Evolutionary conservation across 306 rosid genomes (phyloP).

Genomic region (Carpinus fangiana): DNA sequence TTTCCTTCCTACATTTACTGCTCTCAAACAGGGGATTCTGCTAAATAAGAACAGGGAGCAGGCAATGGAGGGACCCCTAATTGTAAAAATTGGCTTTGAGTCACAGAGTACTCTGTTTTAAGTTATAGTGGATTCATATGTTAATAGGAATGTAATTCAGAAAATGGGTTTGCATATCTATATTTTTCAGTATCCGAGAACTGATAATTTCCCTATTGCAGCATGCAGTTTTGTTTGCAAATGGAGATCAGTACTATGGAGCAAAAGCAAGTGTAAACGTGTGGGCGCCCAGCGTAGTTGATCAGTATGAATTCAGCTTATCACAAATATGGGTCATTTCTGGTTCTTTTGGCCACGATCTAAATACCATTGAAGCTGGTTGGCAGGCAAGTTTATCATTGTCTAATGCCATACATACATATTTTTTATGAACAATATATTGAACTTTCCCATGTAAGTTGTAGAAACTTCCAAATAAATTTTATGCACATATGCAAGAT

Average conservation of each 20-base stretch:
- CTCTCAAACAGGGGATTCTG: constrained; percentile 5
- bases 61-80: constrained; percentile 34
- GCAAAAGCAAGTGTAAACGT: constrained; percentile 94
- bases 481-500: neutral
- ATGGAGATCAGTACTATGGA: constrained; percentile 96
- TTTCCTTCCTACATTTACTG: constrained; percentile 18
- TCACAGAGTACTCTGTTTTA: constrained; percentile 18
- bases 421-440: neutral
- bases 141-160: neutral
- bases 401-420: neutral
- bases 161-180: neutral
- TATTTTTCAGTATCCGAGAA: neutral
- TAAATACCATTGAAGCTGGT: constrained; percentile 98
- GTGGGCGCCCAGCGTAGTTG: constrained; percentile 78
- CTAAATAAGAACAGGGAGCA: constrained; percentile 1
- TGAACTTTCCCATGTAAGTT: neutral
- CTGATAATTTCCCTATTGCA: constrained; percentile 33
- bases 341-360: constrained; percentile 86
- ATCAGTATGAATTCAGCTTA: constrained; percentile 86
- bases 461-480: neutral
- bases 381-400: constrained; percentile 78
- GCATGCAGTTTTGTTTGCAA: constrained; percentile 95
- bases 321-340: constrained; percentile 98
- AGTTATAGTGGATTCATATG: constrained; percentile 21
- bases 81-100: constrained; percentile 21